A percentile compares a stretch with the other conserved stretches of the same genome.
Evolutionary conservation across 164 flowering plant species (phyloP).

Genomic region (Annona cherimola): DNA sequence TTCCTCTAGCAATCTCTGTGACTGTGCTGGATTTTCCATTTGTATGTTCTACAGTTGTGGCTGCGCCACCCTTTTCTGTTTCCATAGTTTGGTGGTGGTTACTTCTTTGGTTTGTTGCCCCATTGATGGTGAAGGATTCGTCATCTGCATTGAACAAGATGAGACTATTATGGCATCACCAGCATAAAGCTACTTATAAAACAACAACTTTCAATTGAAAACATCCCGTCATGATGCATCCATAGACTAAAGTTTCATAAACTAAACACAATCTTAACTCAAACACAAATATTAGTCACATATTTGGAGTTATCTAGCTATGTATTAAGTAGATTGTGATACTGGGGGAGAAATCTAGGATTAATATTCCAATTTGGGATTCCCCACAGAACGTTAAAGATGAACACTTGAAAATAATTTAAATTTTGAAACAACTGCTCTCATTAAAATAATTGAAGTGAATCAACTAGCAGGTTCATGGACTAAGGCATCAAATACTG

Average conservation of each 20-base stretch:
- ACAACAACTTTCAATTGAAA: neutral
- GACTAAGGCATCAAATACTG: neutral
- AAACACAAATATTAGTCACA: neutral
- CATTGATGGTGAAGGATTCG: slow-evolving; percentile 21
- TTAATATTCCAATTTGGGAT: neutral
- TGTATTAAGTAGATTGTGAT: neutral
- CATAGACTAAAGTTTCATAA: neutral
- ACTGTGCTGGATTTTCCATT: slow-evolving; percentile 14
- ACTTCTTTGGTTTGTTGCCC: slow-evolving; percentile 8
- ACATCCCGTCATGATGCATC: neutral
- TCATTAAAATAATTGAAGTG: neutral
- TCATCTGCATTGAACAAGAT: slow-evolving; percentile 42
- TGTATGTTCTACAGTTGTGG: slow-evolving; percentile 23
- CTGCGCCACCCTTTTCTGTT: slow-evolving; percentile 18
- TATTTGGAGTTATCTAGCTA: neutral
- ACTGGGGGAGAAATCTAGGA: neutral
- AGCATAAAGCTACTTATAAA: neutral
- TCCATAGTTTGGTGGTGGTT: slow-evolving; percentile 16
- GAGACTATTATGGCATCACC: neutral
- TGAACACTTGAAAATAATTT: neutral
- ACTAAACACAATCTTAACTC: neutral
- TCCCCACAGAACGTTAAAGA: neutral
- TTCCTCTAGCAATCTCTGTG: slow-evolving; percentile 18
- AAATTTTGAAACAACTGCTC: neutral
- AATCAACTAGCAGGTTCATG: neutral